Evolutionary conservation across 352 stramenopile genomes (phyloP), one percentile per base, ranked within the genome.

Genomic region (Saprolegnia diclina): DNA sequence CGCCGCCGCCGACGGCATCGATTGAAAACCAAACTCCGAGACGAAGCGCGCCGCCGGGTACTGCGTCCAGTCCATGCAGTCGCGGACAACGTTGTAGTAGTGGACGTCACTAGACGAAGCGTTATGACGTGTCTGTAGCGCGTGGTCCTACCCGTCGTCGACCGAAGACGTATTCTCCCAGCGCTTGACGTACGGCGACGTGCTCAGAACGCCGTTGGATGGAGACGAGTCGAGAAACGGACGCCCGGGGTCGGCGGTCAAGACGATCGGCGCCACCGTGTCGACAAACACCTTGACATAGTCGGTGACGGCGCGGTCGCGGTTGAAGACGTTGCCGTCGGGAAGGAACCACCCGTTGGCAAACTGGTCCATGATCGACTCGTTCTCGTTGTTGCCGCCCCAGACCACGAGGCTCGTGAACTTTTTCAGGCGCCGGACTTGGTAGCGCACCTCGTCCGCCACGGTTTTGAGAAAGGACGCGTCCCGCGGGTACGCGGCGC

Each of bases 341-440:
- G 85, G 83, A 53, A 91, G 85, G 42, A 84, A 90, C 21, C 77
- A 71, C 11, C 72, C 71, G 21, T 78, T 70, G 19, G 77, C 78
- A 65, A 92, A 92, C 62, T 90, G 76, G 69, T 91, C 81, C 81
- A 93, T 89, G 78, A 93, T 92, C 65, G 84, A 87, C 70, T 93
- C 83, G 73, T 95, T 95, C 70, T 97, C 89, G 71, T 97, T 97
- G 78, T 96, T 96, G 35, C 83, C 89, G 13, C 88, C 86, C 89
- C 89, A 97, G 19, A 96, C 90, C 10, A 85, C 82, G 62, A 97
- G 85, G 62, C 82, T 94, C 26, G 87, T 87, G 72, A 82, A 91
- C 67, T 89, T 86, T 35, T 77, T 75, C 62, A 97, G 70, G 0
- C 89, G 78, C 0, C 64, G 67, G 9, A 91, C 79, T 70, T 95